Conservation (phyloP, 768 basidiomycete species). For the Calocera cornea region DNA sequence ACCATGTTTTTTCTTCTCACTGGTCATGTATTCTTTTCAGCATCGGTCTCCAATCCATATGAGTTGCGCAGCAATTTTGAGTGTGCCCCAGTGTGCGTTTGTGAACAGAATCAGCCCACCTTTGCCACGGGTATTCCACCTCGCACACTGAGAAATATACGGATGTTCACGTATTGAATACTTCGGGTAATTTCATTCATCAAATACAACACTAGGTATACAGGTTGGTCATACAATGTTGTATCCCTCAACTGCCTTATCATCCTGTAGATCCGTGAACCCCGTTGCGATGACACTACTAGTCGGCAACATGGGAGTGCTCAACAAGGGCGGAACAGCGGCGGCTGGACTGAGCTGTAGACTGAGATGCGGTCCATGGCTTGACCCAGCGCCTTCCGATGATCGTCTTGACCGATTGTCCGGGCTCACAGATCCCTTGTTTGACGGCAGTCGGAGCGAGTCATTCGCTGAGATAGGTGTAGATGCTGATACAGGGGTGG, state of each 20-base stretch:
- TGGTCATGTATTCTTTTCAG: constrained; percentile 6
- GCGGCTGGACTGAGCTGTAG: neutral
- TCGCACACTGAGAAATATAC: no score
- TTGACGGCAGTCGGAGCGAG: neutral
- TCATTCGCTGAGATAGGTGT: neutral
- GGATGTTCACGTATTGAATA: no score
- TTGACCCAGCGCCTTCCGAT: neutral
- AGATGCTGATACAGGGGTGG: neutral
- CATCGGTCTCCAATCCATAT: constrained; percentile 4
- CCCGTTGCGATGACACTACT: neutral
- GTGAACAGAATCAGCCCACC: no score
- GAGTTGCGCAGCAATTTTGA: constrained; percentile 1
- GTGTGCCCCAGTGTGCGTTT: neutral
- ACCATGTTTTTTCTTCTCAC: constrained; percentile 1
- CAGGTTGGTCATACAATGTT: neutral
- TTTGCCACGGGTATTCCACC: no score
- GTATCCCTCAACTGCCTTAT: neutral
- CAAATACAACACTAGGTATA: neutral
- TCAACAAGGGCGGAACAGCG: neutral
- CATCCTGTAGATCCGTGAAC: neutral
- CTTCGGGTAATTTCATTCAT: no score
- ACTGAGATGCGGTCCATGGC: neutral
- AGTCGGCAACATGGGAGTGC: neutral
- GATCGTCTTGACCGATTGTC: neutral
- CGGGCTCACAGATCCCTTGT: neutral